Conservation (phyloP, 2,329 filamentous ascomycete genomes). For the Helotiales sp. region DNA sequence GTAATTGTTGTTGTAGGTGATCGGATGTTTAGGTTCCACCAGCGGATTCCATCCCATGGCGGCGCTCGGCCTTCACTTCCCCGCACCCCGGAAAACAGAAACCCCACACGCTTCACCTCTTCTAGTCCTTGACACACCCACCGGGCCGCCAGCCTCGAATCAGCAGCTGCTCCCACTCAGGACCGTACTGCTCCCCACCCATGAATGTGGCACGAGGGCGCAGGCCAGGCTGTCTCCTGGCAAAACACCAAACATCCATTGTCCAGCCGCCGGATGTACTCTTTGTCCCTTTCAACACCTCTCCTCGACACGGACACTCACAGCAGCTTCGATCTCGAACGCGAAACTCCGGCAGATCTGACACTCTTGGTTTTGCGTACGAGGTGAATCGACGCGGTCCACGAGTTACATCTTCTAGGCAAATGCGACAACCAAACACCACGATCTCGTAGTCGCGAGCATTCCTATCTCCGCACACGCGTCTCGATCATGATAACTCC, state of each 20-base stretch:
- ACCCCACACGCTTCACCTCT: constrained; percentile 9
- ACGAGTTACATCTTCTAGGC: neutral
- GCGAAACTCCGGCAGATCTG: neutral
- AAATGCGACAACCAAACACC: constrained; percentile 6
- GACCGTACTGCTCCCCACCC: neutral
- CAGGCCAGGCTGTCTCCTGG: neutral
- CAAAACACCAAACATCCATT: neutral
- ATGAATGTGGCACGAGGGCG: neutral
- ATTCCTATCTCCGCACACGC: neutral
- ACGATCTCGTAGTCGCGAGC: constrained; percentile 3
- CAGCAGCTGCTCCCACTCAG: neutral
- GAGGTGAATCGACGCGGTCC: neutral
- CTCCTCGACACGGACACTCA: neutral
- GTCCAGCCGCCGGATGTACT: constrained; percentile 3
- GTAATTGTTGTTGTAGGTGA: too few relatives aligned
- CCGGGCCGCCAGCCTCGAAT: neutral
- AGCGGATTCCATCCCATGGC: too few relatives aligned
- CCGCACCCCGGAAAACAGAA: constrained; percentile 8
- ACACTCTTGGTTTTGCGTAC: neutral
- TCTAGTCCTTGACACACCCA: neutral
- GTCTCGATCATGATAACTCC: constrained; percentile 28
- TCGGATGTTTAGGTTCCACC: too few relatives aligned
- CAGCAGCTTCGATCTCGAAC: neutral
- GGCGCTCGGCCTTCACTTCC: neutral
- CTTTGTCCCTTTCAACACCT: neutral